Evolutionary conservation across 345 rosid genomes (phyloP).

Genomic region (Pistacia vera): DNA sequence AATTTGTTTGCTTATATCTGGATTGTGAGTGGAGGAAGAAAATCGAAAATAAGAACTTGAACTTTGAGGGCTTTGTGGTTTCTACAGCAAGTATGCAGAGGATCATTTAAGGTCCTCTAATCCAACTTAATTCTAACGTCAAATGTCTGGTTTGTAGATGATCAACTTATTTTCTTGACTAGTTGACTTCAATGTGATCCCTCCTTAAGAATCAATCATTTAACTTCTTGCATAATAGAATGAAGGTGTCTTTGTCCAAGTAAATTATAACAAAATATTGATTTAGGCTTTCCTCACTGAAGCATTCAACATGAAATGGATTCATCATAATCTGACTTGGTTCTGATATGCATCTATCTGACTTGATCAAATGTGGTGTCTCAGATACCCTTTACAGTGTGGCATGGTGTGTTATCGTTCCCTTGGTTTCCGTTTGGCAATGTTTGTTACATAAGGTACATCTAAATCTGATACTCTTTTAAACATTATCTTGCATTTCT

Average conservation of each 20-base stretch:
- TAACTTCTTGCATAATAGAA: not conserved
- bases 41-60: not conserved
- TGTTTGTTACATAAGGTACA: slow-evolving; percentile 84
- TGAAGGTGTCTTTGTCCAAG: not conserved
- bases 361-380: slow-evolving; percentile 19
- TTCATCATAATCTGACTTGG: not conserved
- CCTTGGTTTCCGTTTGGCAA: slow-evolving; percentile 93
- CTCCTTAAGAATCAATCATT: not conserved
- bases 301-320: slow-evolving; percentile 1
- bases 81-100: not conserved
- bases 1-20: not conserved
- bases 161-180: not conserved
- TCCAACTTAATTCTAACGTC: not conserved
- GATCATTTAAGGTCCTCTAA: not conserved
- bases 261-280: not conserved
- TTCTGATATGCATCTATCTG: not conserved
- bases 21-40: not conserved
- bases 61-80: not conserved
- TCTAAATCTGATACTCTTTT: not conserved
- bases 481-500: not conserved
- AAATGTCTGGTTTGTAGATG: not conserved
- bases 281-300: not conserved
- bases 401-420: slow-evolving; percentile 92
- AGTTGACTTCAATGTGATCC: not conserved
- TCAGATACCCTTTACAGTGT: slow-evolving; percentile 86